Evolutionary conservation across 2,329 filamentous ascomycete species (phyloP).

Genomic region (Colletotrichum sp.): DNA sequence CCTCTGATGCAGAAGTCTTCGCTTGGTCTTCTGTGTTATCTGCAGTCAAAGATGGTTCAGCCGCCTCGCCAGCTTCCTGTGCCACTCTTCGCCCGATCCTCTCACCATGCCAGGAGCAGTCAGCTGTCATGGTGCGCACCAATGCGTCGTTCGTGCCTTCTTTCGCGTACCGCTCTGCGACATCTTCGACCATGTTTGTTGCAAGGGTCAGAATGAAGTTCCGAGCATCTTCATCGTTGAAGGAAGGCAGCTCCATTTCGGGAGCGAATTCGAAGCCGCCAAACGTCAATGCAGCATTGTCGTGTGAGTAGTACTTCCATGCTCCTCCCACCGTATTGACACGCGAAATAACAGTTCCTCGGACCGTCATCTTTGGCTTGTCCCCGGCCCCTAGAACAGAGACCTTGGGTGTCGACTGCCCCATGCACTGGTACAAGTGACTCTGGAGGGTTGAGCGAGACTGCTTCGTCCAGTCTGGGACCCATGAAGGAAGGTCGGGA

Average conservation of each 20-base stretch:
- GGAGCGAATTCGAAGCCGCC: not conserved
- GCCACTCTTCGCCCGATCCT: not conserved
- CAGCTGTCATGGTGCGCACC: not conserved
- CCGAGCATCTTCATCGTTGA: slow-evolving; percentile 1
- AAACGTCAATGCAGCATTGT: not conserved
- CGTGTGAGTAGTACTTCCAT: not conserved
- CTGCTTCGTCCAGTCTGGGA: slow-evolving; percentile 6
- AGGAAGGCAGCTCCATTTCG: not conserved
- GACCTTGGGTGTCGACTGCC: not conserved
- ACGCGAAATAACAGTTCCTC: not conserved
- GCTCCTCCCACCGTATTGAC: not conserved
- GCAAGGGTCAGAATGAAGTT: not conserved
- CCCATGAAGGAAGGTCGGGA: not conserved
- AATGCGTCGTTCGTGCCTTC: not conserved
- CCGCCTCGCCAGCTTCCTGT: not conserved
- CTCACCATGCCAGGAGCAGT: not conserved
- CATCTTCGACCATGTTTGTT: not conserved
- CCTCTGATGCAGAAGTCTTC: not conserved
- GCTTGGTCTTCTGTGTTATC: not conserved
- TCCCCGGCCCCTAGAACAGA: not conserved
- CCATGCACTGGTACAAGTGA: not conserved
- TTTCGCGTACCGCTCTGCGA: not conserved
- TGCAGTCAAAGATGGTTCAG: too few relatives aligned
- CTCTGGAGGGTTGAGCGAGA: not conserved
- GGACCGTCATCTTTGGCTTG: not conserved